phyloP scores from a whole-genome alignment of 306 rosid genomes.

The Purshia tridentata region DNA sequence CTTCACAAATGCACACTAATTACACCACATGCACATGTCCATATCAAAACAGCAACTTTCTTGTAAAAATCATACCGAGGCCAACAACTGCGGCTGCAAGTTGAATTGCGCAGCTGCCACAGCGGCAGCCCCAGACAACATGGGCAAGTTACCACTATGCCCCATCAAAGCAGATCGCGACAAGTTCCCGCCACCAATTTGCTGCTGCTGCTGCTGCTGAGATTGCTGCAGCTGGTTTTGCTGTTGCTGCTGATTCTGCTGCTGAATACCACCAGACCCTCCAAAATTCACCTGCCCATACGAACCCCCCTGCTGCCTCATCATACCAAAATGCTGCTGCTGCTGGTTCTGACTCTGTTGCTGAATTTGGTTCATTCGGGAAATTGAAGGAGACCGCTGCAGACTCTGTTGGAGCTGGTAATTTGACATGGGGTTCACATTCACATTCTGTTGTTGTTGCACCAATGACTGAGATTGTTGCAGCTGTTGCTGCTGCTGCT shows the following conservation, averaged over 20 bases:
- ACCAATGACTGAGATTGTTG: slow-evolving; percentile 26
- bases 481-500: neutral
- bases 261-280: slow-evolving; percentile 53
- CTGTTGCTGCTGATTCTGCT: slow-evolving; percentile 50
- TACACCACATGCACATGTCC: neutral
- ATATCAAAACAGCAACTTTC: neutral
- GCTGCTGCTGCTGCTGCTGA: slow-evolving; percentile 44
- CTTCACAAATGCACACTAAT: neutral
- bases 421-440: slow-evolving; percentile 44
- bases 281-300: slow-evolving; percentile 81
- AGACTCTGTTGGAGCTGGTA: slow-evolving; percentile 62
- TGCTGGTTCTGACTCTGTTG: slow-evolving; percentile 53
- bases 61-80: slow-evolving; percentile 59
- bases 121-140: slow-evolving; percentile 52
- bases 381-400: slow-evolving; percentile 59
- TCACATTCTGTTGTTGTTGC: slow-evolving; percentile 42
- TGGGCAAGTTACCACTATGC: slow-evolving; percentile 75
- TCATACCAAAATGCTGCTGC: slow-evolving; percentile 58
- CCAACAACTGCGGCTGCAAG: slow-evolving; percentile 47
- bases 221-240: slow-evolving; percentile 39
- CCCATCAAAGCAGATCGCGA: slow-evolving; percentile 66
- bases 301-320: slow-evolving; percentile 63
- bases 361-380: slow-evolving; percentile 64
- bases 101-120: slow-evolving; percentile 59
- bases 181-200: slow-evolving; percentile 55